These are phyloP conservation scores for Apiotrichum mycotoxinovorans DNA, from an alignment of 1,284 basidiomycete species.

Conservation along the genomic window DNA sequence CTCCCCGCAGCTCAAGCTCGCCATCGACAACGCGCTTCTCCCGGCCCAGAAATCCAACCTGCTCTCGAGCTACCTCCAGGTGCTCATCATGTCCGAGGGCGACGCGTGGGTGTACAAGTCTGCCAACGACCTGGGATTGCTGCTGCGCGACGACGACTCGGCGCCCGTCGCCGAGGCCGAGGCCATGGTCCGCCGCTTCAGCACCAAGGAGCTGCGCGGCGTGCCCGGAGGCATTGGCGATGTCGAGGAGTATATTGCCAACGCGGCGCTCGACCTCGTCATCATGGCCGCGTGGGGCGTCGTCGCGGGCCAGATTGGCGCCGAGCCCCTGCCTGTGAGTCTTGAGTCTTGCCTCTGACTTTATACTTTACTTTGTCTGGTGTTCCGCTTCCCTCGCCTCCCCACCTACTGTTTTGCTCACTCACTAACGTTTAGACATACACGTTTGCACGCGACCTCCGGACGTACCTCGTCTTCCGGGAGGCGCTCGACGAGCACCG, in stretches of 20 bases:
- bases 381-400: not conserved
- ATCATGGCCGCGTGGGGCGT: conserved; percentile 46
- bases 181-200: conserved; percentile 40
- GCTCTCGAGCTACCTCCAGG: conserved; percentile 49
- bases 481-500: conserved; percentile 32
- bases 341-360: not conserved
- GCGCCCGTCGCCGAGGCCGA: conserved; percentile 41
- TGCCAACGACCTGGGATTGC: conserved; percentile 41
- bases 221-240: conserved; percentile 38
- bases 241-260: conserved; percentile 48
- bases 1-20: conserved; percentile 48
- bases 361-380: not conserved
- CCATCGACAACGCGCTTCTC: conserved; percentile 48
- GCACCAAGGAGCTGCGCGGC: conserved; percentile 46
- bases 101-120: conserved; percentile 44
- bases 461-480: conserved; percentile 36
- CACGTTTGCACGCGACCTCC: conserved; percentile 48
- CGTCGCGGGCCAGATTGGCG: conserved; percentile 32
- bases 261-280: conserved; percentile 48
- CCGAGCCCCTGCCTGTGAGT: conserved; percentile 44
- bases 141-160: conserved; percentile 28
- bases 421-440: conserved; percentile 44
- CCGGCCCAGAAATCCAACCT: conserved; percentile 31
- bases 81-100: conserved; percentile 51
- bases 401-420: too few species aligned